phyloP scores from a whole-genome alignment of 2,329 filamentous ascomycete genomes.

The Penicillium thymicola region DNA sequence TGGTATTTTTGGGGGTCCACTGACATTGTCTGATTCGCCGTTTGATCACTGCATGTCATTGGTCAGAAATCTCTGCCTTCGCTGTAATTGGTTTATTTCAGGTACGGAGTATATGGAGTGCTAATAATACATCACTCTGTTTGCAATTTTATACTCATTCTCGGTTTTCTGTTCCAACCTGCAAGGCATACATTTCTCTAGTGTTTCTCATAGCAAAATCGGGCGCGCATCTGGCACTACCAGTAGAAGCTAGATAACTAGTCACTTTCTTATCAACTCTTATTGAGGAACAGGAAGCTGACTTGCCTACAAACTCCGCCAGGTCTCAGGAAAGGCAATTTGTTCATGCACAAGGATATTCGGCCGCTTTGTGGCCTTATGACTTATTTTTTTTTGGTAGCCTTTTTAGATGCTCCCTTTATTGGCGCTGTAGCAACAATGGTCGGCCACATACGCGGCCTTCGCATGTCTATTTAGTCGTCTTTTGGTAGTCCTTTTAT shows the following conservation, averaged over 20 bases:
- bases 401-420: too few species aligned
- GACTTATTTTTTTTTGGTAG: not conserved
- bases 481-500: too few species aligned
- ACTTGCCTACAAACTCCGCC: not conserved
- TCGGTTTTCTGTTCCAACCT: not conserved
- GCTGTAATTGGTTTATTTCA: not conserved
- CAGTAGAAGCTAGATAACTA: not conserved
- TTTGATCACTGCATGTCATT: not conserved
- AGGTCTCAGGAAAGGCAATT: not conserved
- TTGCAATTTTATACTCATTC: not conserved
- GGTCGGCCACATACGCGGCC: not conserved
- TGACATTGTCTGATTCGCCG: not conserved
- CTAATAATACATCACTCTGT: not conserved
- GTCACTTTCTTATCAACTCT: not conserved
- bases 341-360: not conserved
- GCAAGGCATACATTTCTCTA: not conserved
- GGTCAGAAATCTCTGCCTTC: slow-evolving; percentile 9
- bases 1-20: not conserved
- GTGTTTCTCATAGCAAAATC: not conserved
- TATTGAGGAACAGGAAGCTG: not conserved
- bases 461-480: too few species aligned
- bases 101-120: not conserved
- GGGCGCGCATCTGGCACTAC: not conserved
- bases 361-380: not conserved
- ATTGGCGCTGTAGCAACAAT: not conserved